Evolutionary conservation across 2,329 filamentous ascomycete genomes (phyloP), one percentile per base, ranked within the genome.

Genomic region (Lasiodiplodia sp.): DNA sequence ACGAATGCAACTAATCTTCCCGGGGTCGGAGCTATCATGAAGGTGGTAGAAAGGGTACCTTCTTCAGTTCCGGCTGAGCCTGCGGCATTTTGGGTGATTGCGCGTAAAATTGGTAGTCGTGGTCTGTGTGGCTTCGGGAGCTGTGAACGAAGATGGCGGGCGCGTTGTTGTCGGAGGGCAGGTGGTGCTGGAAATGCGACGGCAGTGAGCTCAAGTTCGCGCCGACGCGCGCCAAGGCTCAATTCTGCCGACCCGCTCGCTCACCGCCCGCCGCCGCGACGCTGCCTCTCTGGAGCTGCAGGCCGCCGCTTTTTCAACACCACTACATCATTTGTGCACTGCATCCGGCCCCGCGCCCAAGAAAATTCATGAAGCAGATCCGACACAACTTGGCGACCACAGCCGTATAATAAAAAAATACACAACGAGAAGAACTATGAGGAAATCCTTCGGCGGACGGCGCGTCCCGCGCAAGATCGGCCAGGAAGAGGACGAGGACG

Each of bases 1-100:
- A 31, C 23, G 37, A 23, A 44, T 53, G 47, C 40, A 21, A n/a
- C 11, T 5, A 18, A 52, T n/a, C 21, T 56, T n/a, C 23, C 25
- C 16, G 4, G 23, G 1, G 11, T 38, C n/a, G 31, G 25, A 31
- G 51, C 37, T 47, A 31, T 64, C 6, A 2, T 34, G 11, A 31
- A 21, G 31, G 18, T 25, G 62, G 62, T 28, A 25, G 14, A 16
- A 16, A 28, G 51, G 11, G 78, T 83, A 96, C 96, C 90, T 98
- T 99, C 85, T 98, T 99, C 72, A 99, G 89, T 86, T 99, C 96
- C 76, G 96, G 96, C 84, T 98, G 96, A 80, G 96, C 94, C 90
- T 96, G 95, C 84, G 96, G 93, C 96, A 99, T 99, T 73, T 86
- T 92, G 84, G 70, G 10, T 28, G n/a, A 18, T 11, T 12, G 12